Percentiles rank a stretch among this genome's conserved stretches.
Conservation (phyloP, 228 moss, liverwort and hornwort genomes). For the Sphagnum magellanicum region DNA sequence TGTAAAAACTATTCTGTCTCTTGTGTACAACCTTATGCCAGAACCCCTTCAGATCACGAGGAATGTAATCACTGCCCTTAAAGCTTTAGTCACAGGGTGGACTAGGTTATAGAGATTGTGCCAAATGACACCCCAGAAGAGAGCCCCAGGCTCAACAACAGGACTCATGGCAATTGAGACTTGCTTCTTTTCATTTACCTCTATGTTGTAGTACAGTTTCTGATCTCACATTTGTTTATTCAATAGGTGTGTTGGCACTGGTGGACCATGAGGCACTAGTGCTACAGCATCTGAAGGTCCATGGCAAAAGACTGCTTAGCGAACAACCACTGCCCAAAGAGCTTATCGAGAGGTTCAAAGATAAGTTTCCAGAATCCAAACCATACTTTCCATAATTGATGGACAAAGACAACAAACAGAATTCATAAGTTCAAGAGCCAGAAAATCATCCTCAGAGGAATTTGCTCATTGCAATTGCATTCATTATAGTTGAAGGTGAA, state of each 20-base stretch:
- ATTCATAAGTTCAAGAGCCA: too few relatives aligned
- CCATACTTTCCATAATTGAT: too few relatives aligned
- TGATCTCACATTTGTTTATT: not conserved
- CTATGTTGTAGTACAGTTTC: not conserved
- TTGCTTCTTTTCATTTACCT: not conserved
- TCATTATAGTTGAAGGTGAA: too few relatives aligned
- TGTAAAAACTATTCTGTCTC: too few relatives aligned
- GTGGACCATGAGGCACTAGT: slow-evolving; percentile 16
- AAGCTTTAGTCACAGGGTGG: not conserved
- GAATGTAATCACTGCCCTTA: slow-evolving; percentile 2
- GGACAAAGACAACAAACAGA: too few relatives aligned
- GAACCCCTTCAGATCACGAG: too few relatives aligned
- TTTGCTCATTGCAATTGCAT: too few relatives aligned
- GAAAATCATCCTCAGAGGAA: too few relatives aligned
- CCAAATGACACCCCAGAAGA: not conserved
- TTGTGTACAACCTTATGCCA: too few relatives aligned
- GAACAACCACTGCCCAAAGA: slow-evolving; percentile 17
- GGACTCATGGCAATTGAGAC: not conserved
- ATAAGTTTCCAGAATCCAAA: slow-evolving; percentile 34
- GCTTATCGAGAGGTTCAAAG: slow-evolving; percentile 26
- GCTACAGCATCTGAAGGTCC: too few relatives aligned
- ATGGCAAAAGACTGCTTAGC: too few relatives aligned
- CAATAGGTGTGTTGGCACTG: slow-evolving; percentile 31
- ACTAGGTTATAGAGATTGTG: not conserved
- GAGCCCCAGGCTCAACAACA: not conserved